Percentiles rank a stretch among this genome's conserved stretches.
These are phyloP conservation scores for Giardia muris DNA, from an alignment of 208 protist species.

Conservation along the genomic window DNA sequence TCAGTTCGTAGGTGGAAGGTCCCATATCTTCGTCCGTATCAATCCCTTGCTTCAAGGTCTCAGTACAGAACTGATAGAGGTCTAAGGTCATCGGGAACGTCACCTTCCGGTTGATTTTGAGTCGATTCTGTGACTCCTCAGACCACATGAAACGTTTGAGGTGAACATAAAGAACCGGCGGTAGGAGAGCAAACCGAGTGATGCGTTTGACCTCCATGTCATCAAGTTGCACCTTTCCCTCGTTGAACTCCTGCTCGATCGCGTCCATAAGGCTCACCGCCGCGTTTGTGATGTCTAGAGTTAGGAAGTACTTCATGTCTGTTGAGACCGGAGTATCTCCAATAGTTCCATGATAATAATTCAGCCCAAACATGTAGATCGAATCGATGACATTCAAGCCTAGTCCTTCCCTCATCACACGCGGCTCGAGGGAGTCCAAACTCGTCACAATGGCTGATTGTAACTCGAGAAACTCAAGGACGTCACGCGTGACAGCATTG, in stretches of 20 bases:
- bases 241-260: background rate
- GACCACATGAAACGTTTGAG: background rate
- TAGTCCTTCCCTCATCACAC: too few relatives aligned
- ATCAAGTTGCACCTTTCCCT: background rate
- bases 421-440: background rate
- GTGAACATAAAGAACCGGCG: background rate
- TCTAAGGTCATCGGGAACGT: background rate
- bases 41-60: background rate
- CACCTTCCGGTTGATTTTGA: background rate
- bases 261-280: background rate
- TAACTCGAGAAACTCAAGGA: background rate
- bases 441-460: background rate
- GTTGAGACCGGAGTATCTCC: background rate
- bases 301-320: background rate
- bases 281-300: background rate
- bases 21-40: background rate
- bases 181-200: background rate
- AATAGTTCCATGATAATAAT: background rate
- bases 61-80: background rate
- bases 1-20: background rate
- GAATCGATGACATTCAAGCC: background rate
- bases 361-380: background rate
- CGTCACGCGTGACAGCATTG: background rate
- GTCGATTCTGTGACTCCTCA: background rate
- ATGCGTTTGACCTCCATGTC: background rate